Percentiles rank a stretch among this genome's conserved stretches.
phyloP scores from a whole-genome alignment of 805 yeast species.

The Phaffomyces antillensis region DNA sequence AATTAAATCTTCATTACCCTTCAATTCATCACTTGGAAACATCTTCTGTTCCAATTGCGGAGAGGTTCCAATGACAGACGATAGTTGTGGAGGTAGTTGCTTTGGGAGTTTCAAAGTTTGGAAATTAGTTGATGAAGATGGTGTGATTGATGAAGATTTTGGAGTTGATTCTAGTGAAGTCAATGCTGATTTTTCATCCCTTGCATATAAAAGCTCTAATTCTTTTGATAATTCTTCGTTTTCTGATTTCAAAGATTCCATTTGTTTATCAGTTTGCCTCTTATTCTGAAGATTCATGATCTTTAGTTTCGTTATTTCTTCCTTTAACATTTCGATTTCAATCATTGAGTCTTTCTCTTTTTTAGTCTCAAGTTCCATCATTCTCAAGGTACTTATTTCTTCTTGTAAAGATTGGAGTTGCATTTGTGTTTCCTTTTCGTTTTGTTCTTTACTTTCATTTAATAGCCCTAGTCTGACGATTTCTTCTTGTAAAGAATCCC shows the following conservation, averaged over 20 bases:
- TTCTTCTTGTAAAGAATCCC: too few relatives aligned
- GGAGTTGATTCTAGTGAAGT: constrained; percentile 8
- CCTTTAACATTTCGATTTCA: not conserved
- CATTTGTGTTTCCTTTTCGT: too few relatives aligned
- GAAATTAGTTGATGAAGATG: not conserved
- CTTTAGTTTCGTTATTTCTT: constrained; percentile 10
- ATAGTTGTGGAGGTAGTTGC: not conserved
- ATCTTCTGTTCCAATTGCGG: constrained; percentile 1
- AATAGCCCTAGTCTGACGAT: too few relatives aligned
- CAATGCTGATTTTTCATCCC: constrained; percentile 1
- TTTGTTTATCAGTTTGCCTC: constrained; percentile 9
- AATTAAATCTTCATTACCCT: constrained; percentile 12
- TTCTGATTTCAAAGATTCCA: constrained; percentile 7
- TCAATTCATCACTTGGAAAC: not conserved
- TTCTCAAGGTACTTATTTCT: too few relatives aligned
- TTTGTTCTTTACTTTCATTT: too few relatives aligned
- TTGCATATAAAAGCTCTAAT: constrained; percentile 4
- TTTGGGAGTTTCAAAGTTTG: not conserved
- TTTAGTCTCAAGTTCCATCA: too few relatives aligned
- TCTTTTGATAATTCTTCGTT: constrained; percentile 9
- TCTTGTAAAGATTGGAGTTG: too few relatives aligned
- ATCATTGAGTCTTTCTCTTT: not conserved
- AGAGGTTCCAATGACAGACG: constrained; percentile 1
- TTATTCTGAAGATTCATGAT: constrained; percentile 5
- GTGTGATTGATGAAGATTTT: constrained; percentile 1